Evolutionary conservation across 169 alveolate genomes (phyloP), one percentile per base, ranked within the genome.

Genomic region (Neospora caninum): DNA sequence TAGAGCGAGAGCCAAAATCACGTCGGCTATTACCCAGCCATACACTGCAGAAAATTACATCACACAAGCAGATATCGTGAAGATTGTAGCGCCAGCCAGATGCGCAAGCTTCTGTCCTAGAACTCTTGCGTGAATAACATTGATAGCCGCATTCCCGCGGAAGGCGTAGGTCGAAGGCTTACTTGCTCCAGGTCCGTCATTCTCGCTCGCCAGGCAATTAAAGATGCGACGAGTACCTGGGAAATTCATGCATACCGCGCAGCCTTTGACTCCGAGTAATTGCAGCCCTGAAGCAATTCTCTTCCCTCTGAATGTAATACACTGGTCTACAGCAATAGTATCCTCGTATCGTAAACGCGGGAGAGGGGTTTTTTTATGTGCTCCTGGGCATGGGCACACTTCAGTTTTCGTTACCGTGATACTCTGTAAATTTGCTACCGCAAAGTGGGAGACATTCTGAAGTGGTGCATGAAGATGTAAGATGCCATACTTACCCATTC

Each of bases 1-100:
- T 36, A 83, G 7, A 45, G 67, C 91, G 10, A 83, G 42, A 27
- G 91, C 91, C 67, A 83, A 83, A 31, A 83, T 36, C 67, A 83
- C 70, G 70, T 42, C 91, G 25, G 67, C 58, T 18, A 83, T 16
- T 16, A 83, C 91, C 91, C 91, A 83, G 58, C 91, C 91, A 4
- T 42, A 83, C 91, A 39, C 91, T 83, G 91, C 67, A 83, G 18
- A 83, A 9, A 25, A 31, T 16, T 18, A 36, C 83, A 70, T 78
- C 27, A 22, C 87, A 22, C 87, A 78, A 20, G n/a, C 36, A 64
- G 78, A 64, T 34, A 78, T 10, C 45, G 45, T 39, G 41, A 34
- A 39, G 87, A 38, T 78, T 22, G 29, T 25, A 78, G 87, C 0
- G 20, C 78, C 78, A 4, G 20, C 87, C 87, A 34, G 34, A 27